Evolutionary conservation across 441 rosid species (phyloP), one percentile per base, ranked within the genome.

Genomic region (Hura crepitans): DNA sequence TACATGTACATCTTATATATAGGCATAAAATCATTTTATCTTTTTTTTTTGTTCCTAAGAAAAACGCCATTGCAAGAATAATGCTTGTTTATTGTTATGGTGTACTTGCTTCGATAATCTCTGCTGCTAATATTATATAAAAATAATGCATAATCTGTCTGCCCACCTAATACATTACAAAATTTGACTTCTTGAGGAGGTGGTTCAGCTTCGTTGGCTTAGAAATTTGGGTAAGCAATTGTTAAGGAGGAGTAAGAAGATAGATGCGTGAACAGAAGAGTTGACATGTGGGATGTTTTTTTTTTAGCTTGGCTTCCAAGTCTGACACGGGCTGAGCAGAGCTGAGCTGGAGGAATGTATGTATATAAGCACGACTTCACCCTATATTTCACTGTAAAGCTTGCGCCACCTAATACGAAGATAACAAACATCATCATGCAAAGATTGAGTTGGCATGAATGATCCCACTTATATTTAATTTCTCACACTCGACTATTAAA

Each of bases 391-490:
- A 47, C 42, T 47, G 5, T 47, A n/a, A 23, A 53, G 11, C 22
- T 1, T 3, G 4, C 15, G 28, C 62, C 65, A 74, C 70, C 76
- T 68, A 68, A 72, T 68, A 33, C 51, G 6, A 13, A 15, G 28
- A 57, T 25, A 20, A 55, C 51, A 18, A 50, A 55, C 27, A 64
- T 72, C 20, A 59, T 69, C 4, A 65, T 51, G 20, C 20, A 55
- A 63, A 70, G 78, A 50, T 78, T 74, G 64, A 75, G 78, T 78
- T 58, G 42, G 65, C 64, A 67, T 46, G 43, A 22, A 67, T 46
- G 43, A 22, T 64, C 45, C 74, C 68, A 54, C 62, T 46, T 6
- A 2, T 35, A 35, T n/a, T n/a, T 35, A 42, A n/a, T 49, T 71
- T 45, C 73, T 28, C 33, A 8, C 14, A 7, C 10, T 0, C 10